These are phyloP conservation scores for Parmelia sp. DNA, from an alignment of 495 filamentous ascomycete genomes.

Conservation along the genomic window DNA sequence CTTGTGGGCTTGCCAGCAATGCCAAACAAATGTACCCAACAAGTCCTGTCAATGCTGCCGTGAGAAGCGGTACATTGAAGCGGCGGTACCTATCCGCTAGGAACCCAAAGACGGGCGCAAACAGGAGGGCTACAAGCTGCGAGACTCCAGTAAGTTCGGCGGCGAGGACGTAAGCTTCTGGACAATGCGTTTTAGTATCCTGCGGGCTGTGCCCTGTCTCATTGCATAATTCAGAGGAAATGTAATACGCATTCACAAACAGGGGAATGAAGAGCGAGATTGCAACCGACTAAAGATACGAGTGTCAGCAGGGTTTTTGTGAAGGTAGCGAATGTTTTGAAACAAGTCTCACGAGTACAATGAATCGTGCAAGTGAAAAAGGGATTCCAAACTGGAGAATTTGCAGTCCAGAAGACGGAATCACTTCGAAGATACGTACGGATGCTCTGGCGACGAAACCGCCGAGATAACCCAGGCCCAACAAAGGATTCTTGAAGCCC, in stretches of 20 bases:
- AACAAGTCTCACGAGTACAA: neutral
- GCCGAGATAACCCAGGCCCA: constrained; percentile 82
- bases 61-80: constrained; percentile 67
- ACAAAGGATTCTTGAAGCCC: constrained; percentile 67
- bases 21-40: constrained; percentile 71
- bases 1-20: constrained; percentile 61
- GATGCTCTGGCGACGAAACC: constrained; percentile 93
- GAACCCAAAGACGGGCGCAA: constrained; percentile 81
- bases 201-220: constrained; percentile 38
- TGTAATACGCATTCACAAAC: constrained; percentile 84
- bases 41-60: constrained; percentile 63
- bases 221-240: constrained; percentile 68
- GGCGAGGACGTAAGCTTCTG: constrained; percentile 75
- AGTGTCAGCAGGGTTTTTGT: neutral
- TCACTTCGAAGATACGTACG: neutral
- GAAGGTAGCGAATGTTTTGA: neutral
- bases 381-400: no score
- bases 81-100: constrained; percentile 54
- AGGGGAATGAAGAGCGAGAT: constrained; percentile 93
- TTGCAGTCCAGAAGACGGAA: neutral
- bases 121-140: constrained; percentile 76
- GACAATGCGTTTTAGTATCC: constrained; percentile 74
- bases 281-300: constrained; percentile 57
- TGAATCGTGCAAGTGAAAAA: neutral
- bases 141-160: constrained; percentile 80